phyloP scores from a whole-genome alignment of 129 eudicot genomes.

The Oenanthe sinensis region DNA sequence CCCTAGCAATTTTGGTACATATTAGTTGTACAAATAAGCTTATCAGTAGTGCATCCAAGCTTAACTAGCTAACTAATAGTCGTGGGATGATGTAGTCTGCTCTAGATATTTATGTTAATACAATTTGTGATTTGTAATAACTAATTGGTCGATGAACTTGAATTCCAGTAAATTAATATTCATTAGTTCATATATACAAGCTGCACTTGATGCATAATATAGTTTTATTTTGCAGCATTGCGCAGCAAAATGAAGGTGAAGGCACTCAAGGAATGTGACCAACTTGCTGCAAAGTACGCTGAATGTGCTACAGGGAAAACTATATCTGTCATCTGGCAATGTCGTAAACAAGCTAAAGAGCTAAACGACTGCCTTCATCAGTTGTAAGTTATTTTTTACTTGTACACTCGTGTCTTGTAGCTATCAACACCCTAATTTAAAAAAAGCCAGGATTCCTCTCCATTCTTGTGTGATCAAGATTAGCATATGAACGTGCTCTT shows the following conservation, averaged over 20 bases:
- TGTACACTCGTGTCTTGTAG: not conserved
- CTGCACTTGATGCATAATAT: not conserved
- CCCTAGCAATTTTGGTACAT: not conserved
- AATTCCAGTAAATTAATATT: not conserved
- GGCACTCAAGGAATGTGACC: conserved; percentile 80
- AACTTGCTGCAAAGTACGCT: conserved; percentile 64
- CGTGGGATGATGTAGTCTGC: not conserved
- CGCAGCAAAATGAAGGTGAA: conserved; percentile 98
- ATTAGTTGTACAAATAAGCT: not conserved
- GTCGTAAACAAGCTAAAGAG: conserved; percentile 87
- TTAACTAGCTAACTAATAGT: not conserved
- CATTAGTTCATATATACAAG: not conserved
- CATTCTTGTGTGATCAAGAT: not conserved
- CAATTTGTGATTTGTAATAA: not conserved
- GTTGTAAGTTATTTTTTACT: conserved; percentile 49
- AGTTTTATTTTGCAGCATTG: conserved; percentile 46
- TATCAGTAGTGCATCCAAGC: not conserved
- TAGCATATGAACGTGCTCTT: not conserved
- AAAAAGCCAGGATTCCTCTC: not conserved
- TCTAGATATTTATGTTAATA: not conserved
- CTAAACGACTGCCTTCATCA: conserved; percentile 82
- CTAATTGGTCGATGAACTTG: not conserved
- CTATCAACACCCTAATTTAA: not conserved
- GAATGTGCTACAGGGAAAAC: conserved; percentile 93
- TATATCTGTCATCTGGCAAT: conserved; percentile 78